Base-by-base conservation (phyloP, 352 stramenopile genomes). In the Phytophthora sp. region DNA sequence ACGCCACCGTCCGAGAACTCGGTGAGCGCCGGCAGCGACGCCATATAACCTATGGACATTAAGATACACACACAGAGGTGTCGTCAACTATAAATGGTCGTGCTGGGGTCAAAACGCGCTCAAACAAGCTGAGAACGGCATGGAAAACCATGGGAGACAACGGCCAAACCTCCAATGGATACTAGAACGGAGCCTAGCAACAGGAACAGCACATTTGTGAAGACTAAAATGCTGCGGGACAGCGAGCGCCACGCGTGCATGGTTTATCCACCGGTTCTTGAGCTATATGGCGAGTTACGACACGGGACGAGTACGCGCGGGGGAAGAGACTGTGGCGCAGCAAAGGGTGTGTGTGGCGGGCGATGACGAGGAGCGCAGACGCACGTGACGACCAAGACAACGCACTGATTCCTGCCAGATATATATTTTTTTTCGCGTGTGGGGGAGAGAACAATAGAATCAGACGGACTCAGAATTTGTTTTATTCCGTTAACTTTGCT, bases 201-300 rank as follows among this genome's bases (percentile, higher is more conserved):
- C 52, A 94, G 70, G 76, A 94, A 94, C 44, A 94, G 79, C 74
- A 94, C 84, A 71, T 94, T 94, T n/a, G 84, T 93, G 70, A 94
- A 94, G 57, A 94, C 86, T 49, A 94, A 74, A 49, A 94, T 82
- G 57, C 84, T 89, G 29, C 86, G 79, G 51, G 82, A 89, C 29
- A 94, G 71, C 41, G 80, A 89, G 31, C 86, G 82, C 84, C 86
- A 94, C 54, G 73, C 74, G 59, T 73, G 74, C 75, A 87, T 83
- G 13, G 38, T 64, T 39, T 38, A 54, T 33, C 3, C 5, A 16
- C 2, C n/a, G 16, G 59, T 69, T 41, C 64, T 67, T 49, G 53
- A 21, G 18, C 13, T 56, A 20, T 36, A 69, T 45, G 45, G 52
- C 7, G 27, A 57, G 18, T 60, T 73, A 61, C 45, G 53, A 47